Evolutionary conservation across 441 rosid species (phyloP), one percentile per base, ranked within the genome.

Genomic region (Breynia disticha): DNA sequence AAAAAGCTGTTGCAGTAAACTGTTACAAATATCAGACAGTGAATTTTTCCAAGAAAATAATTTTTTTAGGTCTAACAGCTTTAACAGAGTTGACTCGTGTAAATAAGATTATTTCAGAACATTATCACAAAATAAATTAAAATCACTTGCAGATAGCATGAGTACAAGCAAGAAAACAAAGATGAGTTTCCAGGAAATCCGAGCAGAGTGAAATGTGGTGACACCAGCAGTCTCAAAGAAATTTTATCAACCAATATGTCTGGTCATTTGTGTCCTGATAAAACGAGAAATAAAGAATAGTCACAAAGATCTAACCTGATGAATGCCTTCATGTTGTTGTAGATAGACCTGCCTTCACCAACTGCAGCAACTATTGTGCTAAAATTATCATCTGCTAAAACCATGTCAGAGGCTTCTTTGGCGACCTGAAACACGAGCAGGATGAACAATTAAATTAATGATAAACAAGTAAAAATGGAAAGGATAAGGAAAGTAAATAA

Each of bases 351-450:
- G 57, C 96, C 97, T 74, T 90, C 97, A 61, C 96, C 97, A 65
- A 90, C 90, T 55, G 93, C 97, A 50, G 95, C 84, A 68, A 90
- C 97, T 46, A 90, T 90, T n/a, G 96, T 84, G 74, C 87, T 74
- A 57, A 90, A 90, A 65, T 90, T 87, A 76, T 90, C 97, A 78
- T 90, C 95, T 32, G 97, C 96, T 56, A 90, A 60, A 63, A 90
- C 97, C 97, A 90, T 90, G 74, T 87, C 96, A 28, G 97, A 77
- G 14, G 97, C 97, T 71, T 90, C 97, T 68, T 90, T 87, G 42
- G 97, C 97, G 50, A 90, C 97, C 97, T 90, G 78, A 16, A 73
- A 67, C 43, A 1, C 47, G 41, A 14, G 13, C 44, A 41, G 44
- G 44, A 4, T 41, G n/a, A 41, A 41, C 44, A 41, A 41, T 15